Evolutionary conservation across 345 rosid genomes (phyloP).

Genomic region (Pseudoturritis turrita): DNA sequence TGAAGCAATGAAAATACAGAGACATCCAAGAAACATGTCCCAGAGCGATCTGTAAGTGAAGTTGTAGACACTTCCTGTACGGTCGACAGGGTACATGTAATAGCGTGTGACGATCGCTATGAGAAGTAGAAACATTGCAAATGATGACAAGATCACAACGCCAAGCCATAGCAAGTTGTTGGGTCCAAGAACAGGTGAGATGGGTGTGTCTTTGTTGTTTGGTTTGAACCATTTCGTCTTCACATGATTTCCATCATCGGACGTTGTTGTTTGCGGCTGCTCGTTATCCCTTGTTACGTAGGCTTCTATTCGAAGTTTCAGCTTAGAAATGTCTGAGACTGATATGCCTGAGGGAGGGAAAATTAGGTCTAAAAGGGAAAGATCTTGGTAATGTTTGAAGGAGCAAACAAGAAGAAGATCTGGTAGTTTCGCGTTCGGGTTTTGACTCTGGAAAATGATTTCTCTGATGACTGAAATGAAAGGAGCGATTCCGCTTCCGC

Average conservation of each 20-base stretch:
- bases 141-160: background rate
- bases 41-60: background rate
- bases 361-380: background rate
- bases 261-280: background rate
- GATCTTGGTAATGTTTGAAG: background rate
- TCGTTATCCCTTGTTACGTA: background rate
- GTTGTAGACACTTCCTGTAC: background rate
- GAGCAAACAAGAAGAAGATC: background rate
- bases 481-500: background rate
- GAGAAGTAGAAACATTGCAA: background rate
- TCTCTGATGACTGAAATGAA: background rate
- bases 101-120: background rate
- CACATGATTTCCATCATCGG: background rate
- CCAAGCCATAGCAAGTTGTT: background rate
- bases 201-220: background rate
- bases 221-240: conserved; percentile 4
- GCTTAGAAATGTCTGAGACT: background rate
- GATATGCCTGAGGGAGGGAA: background rate
- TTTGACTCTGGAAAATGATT: background rate
- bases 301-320: background rate
- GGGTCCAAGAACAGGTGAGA: background rate
- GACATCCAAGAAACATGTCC: conserved; percentile 1
- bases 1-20: background rate
- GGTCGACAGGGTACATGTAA: background rate
- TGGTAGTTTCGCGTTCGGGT: background rate